phyloP scores from a whole-genome alignment of 192 early-diverging fungal species.

The Gaertneriomyces semiglobifer region DNA sequence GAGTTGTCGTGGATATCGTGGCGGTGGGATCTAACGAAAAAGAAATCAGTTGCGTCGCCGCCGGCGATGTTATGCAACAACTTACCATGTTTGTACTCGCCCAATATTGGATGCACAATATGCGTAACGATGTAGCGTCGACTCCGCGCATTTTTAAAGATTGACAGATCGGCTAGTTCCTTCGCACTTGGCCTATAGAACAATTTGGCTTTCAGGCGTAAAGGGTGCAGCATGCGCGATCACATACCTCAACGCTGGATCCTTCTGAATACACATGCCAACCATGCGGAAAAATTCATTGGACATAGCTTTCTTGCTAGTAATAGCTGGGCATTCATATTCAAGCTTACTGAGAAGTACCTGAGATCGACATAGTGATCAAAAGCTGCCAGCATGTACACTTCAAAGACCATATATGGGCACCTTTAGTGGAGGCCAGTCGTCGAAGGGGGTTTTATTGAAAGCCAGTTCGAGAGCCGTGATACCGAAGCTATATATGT shows the following conservation, averaged over 20 bases:
- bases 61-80: too few relatives aligned
- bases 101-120: slow-evolving; percentile 12
- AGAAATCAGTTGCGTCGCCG: too few relatives aligned
- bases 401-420: background rate
- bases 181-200: slow-evolving; percentile 32
- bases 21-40: background rate
- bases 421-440: slow-evolving; percentile 53
- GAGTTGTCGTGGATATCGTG: background rate
- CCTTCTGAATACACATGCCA: slow-evolving; percentile 37
- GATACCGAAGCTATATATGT: slow-evolving; percentile 60
- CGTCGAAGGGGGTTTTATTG: slow-evolving; percentile 54
- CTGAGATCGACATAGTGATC: slow-evolving; percentile 2
- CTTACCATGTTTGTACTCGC: slow-evolving; percentile 5
- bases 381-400: background rate
- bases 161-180: slow-evolving; percentile 37
- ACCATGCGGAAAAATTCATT: slow-evolving; percentile 42
- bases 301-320: slow-evolving; percentile 36
- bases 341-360: slow-evolving; percentile 49
- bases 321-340: slow-evolving; percentile 47
- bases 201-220: background rate
- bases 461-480: slow-evolving; percentile 57
- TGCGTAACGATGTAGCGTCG: slow-evolving; percentile 30
- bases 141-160: slow-evolving; percentile 36
- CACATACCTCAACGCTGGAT: slow-evolving; percentile 36
- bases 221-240: background rate